Conservation (phyloP, 2,329 filamentous ascomycete genomes). For the Penicillium sp. region DNA sequence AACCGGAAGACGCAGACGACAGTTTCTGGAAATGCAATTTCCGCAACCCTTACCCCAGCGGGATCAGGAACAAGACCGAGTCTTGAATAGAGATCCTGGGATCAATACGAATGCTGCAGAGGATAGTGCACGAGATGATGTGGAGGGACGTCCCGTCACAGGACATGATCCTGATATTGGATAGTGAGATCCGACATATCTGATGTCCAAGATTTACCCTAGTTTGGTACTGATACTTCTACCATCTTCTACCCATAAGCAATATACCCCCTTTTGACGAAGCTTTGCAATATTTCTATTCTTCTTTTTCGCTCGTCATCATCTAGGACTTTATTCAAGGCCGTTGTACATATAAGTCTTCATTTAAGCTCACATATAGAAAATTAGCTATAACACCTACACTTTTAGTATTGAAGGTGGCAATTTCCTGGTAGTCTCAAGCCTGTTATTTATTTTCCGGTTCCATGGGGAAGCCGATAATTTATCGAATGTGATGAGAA, state of each 20-base stretch:
- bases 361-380: neutral
- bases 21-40: conserved; percentile 22
- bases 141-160: neutral
- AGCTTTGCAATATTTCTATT: neutral
- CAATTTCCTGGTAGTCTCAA: too few relatives aligned
- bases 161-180: neutral
- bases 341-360: neutral
- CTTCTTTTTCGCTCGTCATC: neutral
- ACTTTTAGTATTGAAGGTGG: too few relatives aligned
- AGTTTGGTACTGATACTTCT: neutral
- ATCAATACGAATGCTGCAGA: neutral
- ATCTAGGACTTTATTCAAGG: neutral
- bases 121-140: neutral
- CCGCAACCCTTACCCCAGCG: conserved; percentile 22
- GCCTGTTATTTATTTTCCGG: too few relatives aligned
- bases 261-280: conserved; percentile 1
- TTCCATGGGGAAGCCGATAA: too few relatives aligned
- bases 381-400: too few relatives aligned
- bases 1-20: conserved; percentile 22
- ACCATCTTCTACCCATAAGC: neutral
- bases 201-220: neutral
- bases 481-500: too few relatives aligned
- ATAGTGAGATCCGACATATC: neutral
- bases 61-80: conserved; percentile 1
- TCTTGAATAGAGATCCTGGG: neutral